phyloP scores from a whole-genome alignment of 225 moss, liverwort and hornwort species.

The Marchantia paleacea region DNA sequence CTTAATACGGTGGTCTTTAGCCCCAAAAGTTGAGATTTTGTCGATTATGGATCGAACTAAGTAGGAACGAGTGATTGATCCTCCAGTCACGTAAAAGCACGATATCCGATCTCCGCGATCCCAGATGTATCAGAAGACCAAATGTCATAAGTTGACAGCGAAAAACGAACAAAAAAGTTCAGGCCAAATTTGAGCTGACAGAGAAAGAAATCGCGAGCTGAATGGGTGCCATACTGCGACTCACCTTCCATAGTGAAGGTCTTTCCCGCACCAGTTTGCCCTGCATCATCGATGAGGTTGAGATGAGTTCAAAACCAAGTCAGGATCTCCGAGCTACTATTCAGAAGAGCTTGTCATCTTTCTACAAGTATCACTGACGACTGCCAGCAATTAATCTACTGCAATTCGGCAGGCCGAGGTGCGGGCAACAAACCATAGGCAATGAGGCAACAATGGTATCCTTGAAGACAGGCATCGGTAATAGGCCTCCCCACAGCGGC shows the following conservation, averaged over 20 bases:
- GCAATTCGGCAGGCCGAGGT: neutral
- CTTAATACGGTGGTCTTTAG: slow-evolving; percentile 12
- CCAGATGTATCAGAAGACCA: no score
- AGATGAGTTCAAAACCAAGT: neutral
- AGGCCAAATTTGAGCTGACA: no score
- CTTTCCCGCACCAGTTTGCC: slow-evolving; percentile 60
- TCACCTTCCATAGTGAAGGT: slow-evolving; percentile 61
- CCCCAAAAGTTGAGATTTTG: neutral
- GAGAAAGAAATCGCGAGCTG: no score
- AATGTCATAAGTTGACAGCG: no score
- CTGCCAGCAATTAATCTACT: neutral
- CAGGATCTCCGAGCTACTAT: neutral
- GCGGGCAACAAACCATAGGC: slow-evolving; percentile 40
- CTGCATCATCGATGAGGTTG: slow-evolving; percentile 19
- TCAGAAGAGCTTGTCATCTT: neutral
- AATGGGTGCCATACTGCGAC: neutral
- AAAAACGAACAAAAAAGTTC: no score
- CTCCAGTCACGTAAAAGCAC: no score
- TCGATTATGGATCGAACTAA: no score
- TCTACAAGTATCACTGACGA: neutral
- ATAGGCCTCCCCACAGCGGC: slow-evolving; percentile 51
- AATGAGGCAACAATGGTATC: slow-evolving; percentile 58
- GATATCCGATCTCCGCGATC: no score
- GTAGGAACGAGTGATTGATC: no score
- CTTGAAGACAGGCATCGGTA: slow-evolving; percentile 57